Evolutionary conservation across 2,329 filamentous ascomycete species (phyloP), one percentile per base, ranked within the genome.

Genomic region (Neodidymelliopsis sp.): DNA sequence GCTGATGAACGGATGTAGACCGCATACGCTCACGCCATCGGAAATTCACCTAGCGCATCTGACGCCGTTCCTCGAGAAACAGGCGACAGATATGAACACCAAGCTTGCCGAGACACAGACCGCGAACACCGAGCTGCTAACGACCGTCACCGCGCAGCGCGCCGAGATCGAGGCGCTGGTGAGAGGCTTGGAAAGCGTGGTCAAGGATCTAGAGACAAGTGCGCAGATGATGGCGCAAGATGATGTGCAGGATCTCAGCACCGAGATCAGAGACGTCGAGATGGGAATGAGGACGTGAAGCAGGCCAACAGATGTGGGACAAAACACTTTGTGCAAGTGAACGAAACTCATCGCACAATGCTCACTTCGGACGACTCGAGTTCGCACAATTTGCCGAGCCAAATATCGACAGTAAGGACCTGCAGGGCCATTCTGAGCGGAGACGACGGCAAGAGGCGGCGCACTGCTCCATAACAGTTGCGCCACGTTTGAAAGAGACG

Each of bases 31-130:
- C 15, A 76, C 81, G 0, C 81, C 84, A 1, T 72, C 79, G 20
- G 77, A 81, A 36, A 73, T 87, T 9, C 81, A 84, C 53, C 74
- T 78, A 13, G 81, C 83, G n/a, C 82, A 86, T 66, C 70, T 87
- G 4, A 76, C 77, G 38, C 82, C 84, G 0, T 81, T 82, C 49
- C 71, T 87, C 38, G 71, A 76, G 31, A 73, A 79, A 55, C 78
- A 79, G 37, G 75, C 79, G 16, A 65, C 70, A n/a, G 68, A 77
- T 2, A 72, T 86, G 50, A 74, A 78, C 42, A 56, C 66, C n/a
- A 77, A 78, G 48, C 71, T 86, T 25, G 71, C 77, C 40, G 67
- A 68, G 16, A 77, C 80, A 4, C 78, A 84, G 57, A 59, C 72
- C 12, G 73, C 82, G 45, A 87, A 87, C 58, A 70, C 70, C n/a